Evolutionary conservation across 345 rosid genomes (phyloP), one percentile per base, ranked within the genome.

Genomic region (Eucalyptus paniculata): DNA sequence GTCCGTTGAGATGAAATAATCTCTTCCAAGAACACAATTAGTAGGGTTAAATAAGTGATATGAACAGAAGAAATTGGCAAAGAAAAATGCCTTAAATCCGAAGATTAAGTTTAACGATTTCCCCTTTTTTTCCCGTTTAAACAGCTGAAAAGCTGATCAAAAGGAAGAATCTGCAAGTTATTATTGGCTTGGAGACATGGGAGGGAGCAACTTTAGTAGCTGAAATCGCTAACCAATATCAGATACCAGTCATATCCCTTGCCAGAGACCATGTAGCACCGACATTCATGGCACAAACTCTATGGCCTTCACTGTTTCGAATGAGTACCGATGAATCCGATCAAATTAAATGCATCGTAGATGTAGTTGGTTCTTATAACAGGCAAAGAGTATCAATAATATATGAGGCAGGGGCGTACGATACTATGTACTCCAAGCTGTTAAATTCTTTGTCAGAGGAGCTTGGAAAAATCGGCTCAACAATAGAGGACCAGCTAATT

Each of bases 131-230:
- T 60, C 6, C 14, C 26, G 4, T 17, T 62, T 87, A 24, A 87
- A 88, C 93, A 93, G 94, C 96, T 88, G 65, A 91, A 88, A 89
- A 86, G n/a, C 81, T 94, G 86, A 91, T 93, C 26, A 87, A 92
- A 87, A 92, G 92, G 87, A 90, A 90, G 50, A 32, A 89, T 54
- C 93, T 91, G 21, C 37, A 92, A 34, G 93, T 87, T 67, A 93
- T 94, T 40, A n/a, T 94, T 26, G 96, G 97, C 69, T 81, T 92
- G 94, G 93, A 92, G 67, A 91, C 86, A 47, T 93, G 96, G 96
- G 92, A 91, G 85, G 95, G 90, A 88, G 91, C 95, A 80, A 88
- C 90, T 81, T 32, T 93, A 81, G 95, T 93, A 62, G 93, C 93
- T 8, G 94, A 91, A 12, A 54, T 93, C 18, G 94, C 92, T 85